These are phyloP conservation scores for Huntiella moniliformis DNA, from an alignment of 2,329 filamentous ascomycete species.

Conservation along the genomic window DNA sequence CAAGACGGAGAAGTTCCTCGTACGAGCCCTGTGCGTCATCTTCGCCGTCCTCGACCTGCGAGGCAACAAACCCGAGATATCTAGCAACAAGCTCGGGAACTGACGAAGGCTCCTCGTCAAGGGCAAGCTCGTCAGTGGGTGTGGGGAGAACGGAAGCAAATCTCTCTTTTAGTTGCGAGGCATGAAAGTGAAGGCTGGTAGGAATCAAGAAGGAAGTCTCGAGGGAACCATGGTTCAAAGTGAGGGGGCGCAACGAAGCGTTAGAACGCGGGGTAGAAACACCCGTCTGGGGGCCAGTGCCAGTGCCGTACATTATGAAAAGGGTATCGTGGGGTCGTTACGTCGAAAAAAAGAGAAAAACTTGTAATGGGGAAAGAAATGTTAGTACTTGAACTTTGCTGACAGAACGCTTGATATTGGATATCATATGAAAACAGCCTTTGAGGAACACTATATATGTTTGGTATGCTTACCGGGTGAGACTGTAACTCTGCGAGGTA, in stretches of 20 bases:
- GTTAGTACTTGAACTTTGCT: not conserved
- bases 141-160: slow-evolving; percentile 72
- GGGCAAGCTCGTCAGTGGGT: slow-evolving; percentile 90
- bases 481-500: too few species aligned
- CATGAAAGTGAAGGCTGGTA: slow-evolving; percentile 88
- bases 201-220: slow-evolving; percentile 93
- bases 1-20: slow-evolving; percentile 77
- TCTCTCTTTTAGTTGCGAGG: slow-evolving; percentile 78
- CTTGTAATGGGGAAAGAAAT: not conserved
- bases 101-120: slow-evolving; percentile 98
- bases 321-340: slow-evolving; percentile 5
- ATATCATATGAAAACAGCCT: not conserved
- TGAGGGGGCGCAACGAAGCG: slow-evolving; percentile 77
- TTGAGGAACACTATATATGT: slow-evolving; percentile 1
- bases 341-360: slow-evolving; percentile 1
- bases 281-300: slow-evolving; percentile 76
- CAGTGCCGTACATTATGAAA: slow-evolving; percentile 64
- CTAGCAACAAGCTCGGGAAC: slow-evolving; percentile 78
- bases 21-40: slow-evolving; percentile 78
- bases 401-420: too few species aligned
- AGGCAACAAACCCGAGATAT: slow-evolving; percentile 78
- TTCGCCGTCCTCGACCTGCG: slow-evolving; percentile 80
- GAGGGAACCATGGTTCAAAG: slow-evolving; percentile 80
- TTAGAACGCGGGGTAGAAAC: slow-evolving; percentile 91
- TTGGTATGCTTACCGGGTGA: not conserved